Evolutionary conservation across 495 filamentous ascomycete genomes (phyloP).

Genomic region (Xylaria longipes): DNA sequence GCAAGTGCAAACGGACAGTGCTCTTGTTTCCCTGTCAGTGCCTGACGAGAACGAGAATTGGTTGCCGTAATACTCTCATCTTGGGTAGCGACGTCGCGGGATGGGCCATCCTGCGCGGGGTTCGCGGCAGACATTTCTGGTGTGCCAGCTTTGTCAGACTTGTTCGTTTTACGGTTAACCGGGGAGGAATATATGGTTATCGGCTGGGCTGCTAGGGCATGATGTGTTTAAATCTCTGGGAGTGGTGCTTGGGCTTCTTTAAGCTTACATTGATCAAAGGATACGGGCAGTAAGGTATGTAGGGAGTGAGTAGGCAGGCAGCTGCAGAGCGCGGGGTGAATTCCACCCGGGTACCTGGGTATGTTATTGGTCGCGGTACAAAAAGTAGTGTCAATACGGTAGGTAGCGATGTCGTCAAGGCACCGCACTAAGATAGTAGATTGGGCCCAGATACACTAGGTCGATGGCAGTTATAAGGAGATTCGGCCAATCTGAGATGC

Average conservation of each 20-base stretch:
- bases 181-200: not conserved
- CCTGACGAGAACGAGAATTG: constrained; percentile 41
- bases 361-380: constrained; percentile 1
- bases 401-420: constrained; percentile 6
- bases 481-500: not conserved
- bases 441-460: not conserved
- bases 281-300: not conserved
- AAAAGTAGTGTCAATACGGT: not conserved
- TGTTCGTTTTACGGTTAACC: not conserved
- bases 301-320: not conserved
- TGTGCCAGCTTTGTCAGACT: not conserved
- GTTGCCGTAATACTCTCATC: constrained; percentile 12
- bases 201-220: not conserved
- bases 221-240: not conserved
- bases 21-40: constrained; percentile 93
- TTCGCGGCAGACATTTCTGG: constrained; percentile 36
- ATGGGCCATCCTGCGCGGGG: constrained; percentile 33
- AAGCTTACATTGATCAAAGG: constrained; percentile 9
- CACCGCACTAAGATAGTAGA: not conserved
- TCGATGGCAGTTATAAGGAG: not conserved
- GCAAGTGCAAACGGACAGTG: constrained; percentile 70
- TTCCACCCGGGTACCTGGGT: not conserved
- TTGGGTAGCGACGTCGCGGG: constrained; percentile 24
- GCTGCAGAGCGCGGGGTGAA: constrained; percentile 17
- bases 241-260: constrained; percentile 2